These are phyloP conservation scores for Lipomyces mesembrius DNA, from an alignment of 805 yeast species.

Conservation along the genomic window DNA sequence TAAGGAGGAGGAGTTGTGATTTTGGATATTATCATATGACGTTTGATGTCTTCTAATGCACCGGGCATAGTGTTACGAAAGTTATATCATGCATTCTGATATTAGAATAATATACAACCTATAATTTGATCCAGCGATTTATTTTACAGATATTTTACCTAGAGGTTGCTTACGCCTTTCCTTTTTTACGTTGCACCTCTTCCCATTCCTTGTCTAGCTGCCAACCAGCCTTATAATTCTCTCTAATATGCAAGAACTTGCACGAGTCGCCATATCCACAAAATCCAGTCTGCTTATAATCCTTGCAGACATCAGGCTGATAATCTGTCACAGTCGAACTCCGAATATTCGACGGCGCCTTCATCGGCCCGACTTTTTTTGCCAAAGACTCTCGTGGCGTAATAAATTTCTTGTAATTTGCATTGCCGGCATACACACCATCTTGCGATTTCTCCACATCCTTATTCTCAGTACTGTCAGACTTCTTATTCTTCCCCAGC, in stretches of 20 bases:
- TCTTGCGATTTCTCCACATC: conserved; percentile 13
- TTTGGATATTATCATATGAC: not conserved
- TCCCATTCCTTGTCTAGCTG: conserved; percentile 77
- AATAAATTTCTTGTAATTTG: conserved; percentile 29
- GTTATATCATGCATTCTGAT: not conserved
- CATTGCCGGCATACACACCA: conserved; percentile 34
- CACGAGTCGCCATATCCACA: conserved; percentile 98
- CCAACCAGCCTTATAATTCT: conserved; percentile 75
- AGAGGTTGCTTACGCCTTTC: not conserved
- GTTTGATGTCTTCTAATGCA: not conserved
- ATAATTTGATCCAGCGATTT: conserved; percentile 40
- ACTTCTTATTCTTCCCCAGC: conserved; percentile 13
- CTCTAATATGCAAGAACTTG: conserved; percentile 89
- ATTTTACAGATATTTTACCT: conserved; percentile 3
- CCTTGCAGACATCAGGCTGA: conserved; percentile 94
- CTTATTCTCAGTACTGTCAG: conserved; percentile 10
- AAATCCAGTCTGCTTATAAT: conserved; percentile 85
- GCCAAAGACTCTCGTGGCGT: conserved; percentile 36
- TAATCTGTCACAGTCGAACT: conserved; percentile 78
- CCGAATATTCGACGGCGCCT: conserved; percentile 55
- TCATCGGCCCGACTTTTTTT: conserved; percentile 49
- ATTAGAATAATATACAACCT: conserved; percentile 31
- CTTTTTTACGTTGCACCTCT: conserved; percentile 40
- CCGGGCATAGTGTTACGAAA: not conserved
- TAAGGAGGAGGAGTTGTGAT: not conserved